Percentiles rank a stretch among this genome's conserved stretches.
Conservation (phyloP, 2,329 filamentous ascomycete species). For the Fusarium phyllophilum region DNA sequence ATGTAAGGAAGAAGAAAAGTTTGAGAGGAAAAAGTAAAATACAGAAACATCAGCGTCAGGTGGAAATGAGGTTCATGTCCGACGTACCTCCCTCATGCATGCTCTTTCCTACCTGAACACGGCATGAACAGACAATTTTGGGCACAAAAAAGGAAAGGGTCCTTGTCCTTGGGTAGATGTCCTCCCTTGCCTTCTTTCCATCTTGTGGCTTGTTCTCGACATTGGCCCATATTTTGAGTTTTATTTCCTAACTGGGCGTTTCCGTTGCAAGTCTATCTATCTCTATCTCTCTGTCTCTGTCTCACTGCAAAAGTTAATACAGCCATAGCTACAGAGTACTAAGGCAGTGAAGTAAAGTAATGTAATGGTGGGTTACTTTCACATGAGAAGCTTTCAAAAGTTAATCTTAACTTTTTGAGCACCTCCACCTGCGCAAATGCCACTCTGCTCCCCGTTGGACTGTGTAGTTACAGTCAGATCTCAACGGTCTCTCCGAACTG, state of each 20-base stretch:
- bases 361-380: not conserved
- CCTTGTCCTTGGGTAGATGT: not conserved
- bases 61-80: conserved; percentile 31
- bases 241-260: conserved; percentile 17
- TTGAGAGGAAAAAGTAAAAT: conserved; percentile 27
- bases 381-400: not conserved
- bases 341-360: not conserved
- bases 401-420: not conserved
- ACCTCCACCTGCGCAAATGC: not conserved
- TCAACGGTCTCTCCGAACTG: conserved; percentile 8
- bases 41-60: conserved; percentile 17
- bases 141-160: conserved; percentile 2
- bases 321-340: not conserved
- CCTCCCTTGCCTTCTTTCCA: not conserved
- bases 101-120: conserved; percentile 15
- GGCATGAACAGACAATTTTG: not conserved
- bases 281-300: not conserved
- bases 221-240: not conserved
- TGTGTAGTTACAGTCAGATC: conserved; percentile 21
- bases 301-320: not conserved
- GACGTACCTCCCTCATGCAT: not conserved
- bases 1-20: conserved; percentile 4
- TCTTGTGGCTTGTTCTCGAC: not conserved
- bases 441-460: not conserved
- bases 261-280: conserved; percentile 12